Evolutionary conservation across 2,329 filamentous ascomycete species (phyloP), one percentile per base, ranked within the genome.

Genomic region (Fusarium sp.): DNA sequence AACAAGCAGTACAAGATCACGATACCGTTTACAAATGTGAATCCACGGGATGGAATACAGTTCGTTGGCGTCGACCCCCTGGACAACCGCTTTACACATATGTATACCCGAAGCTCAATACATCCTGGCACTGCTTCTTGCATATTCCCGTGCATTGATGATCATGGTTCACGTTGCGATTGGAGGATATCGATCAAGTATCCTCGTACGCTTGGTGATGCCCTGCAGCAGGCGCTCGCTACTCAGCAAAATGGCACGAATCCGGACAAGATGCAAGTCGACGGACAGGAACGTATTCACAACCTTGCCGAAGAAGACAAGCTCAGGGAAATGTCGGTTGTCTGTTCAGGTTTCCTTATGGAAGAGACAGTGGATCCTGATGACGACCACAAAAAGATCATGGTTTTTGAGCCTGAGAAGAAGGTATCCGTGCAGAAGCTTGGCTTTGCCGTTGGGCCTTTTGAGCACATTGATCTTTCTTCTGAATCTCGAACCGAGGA

Each of bases 61-160:
- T 99, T 97, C 76, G 91, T 96, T 13, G 93, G 95, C 5, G 85
- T 95, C 34, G 88, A 92, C 40, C 88, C 89, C 53, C 86, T 88
- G 46, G 94, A 97, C 73, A 82, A 83, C 53, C 86, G 93, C 60
- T 99, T 93, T 74, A 93, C 95, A 0, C 94, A 99, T 78, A 88
- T 91, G 44, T 99, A 96, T 75, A 96, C 94, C 1, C 89, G 89
- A 36, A 93, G 94, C 71, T 91, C 89, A 3, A 80, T 90, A 38
- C 89, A 91, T 60, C 87, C 92, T 0, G 93, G 93, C 28, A 89
- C 88, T 15, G 89, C 92, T 1, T 94, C 89, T 42, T 93, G 90
- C 68, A 87, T 98, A 25, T 99, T 99, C 70, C 95, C 95, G 1
- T 98, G 95, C 74, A 84, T 98, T 48, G 95, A 99, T 73, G 91